These are phyloP conservation scores for Avena eriantha DNA, from an alignment of 176 grass and related monocot species.

Conservation along the genomic window DNA sequence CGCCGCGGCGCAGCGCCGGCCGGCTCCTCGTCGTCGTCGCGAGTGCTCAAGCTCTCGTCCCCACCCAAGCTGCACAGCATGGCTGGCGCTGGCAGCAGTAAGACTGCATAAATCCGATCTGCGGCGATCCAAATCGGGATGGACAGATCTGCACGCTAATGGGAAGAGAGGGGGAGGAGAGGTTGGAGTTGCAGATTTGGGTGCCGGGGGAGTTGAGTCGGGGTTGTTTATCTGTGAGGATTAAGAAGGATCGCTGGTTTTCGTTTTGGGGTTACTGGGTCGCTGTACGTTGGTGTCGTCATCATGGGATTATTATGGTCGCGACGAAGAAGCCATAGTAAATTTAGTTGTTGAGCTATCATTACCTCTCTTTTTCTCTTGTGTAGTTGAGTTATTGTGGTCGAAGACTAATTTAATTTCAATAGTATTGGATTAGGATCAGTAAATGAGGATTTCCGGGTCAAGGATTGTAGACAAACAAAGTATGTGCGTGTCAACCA, in stretches of 20 bases:
- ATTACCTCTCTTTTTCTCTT: neutral
- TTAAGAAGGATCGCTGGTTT: slow-evolving; percentile 32
- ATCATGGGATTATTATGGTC: slow-evolving; percentile 50
- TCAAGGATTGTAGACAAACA: neutral
- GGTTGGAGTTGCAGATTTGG: slow-evolving; percentile 48
- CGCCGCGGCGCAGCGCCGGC: neutral
- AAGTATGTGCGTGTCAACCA: neutral
- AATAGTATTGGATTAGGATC: neutral
- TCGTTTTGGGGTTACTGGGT: slow-evolving; percentile 35
- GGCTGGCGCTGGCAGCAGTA: slow-evolving; percentile 52
- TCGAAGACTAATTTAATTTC: neutral
- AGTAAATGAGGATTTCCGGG: neutral
- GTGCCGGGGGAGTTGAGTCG: neutral
- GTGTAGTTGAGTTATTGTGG: neutral
- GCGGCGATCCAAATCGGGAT: slow-evolving; percentile 24
- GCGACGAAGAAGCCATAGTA: neutral
- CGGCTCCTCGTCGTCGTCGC: slow-evolving; percentile 1
- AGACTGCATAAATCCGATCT: slow-evolving; percentile 67
- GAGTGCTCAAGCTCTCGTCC: slow-evolving; percentile 35
- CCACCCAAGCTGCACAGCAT: slow-evolving; percentile 49
- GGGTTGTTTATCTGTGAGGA: slow-evolving; percentile 52
- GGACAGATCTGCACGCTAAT: slow-evolving; percentile 48
- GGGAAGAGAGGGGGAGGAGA: slow-evolving; percentile 3
- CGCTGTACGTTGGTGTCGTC: slow-evolving; percentile 49
- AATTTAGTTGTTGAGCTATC: neutral